These are phyloP conservation scores for fission yeast (Schizosaccharomyces pombe) DNA, from an alignment of 805 yeast genomes.

Conservation along the genomic window DNA sequence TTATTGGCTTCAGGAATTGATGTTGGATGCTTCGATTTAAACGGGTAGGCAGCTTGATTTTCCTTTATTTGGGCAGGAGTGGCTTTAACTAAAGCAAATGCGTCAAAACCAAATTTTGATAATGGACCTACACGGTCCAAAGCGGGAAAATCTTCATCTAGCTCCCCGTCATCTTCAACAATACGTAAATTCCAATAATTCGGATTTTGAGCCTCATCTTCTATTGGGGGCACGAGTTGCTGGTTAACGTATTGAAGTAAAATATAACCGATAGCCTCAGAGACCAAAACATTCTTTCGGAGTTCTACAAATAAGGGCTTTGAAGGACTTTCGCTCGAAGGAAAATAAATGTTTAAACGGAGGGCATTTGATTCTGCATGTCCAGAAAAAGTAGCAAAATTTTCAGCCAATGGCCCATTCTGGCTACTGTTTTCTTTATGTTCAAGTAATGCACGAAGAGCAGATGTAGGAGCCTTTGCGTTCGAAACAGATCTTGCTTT, in stretches of 20 bases:
- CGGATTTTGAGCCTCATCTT: conserved; percentile 23
- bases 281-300: conserved; percentile 22
- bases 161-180: conserved; percentile 82
- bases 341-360: conserved; percentile 16
- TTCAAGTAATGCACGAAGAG: not conserved
- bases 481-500: no score
- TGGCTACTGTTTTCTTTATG: not conserved
- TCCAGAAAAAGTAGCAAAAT: conserved; percentile 17
- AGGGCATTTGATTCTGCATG: conserved; percentile 15
- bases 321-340: conserved; percentile 14
- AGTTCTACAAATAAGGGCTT: conserved; percentile 16
- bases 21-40: conserved; percentile 9
- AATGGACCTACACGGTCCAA: conserved; percentile 45
- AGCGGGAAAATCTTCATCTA: conserved; percentile 75
- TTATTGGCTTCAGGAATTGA: conserved; percentile 3
- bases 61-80: conserved; percentile 12
- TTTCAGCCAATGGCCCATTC: conserved; percentile 5
- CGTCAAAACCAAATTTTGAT: conserved; percentile 55
- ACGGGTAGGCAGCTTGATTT: conserved; percentile 17
- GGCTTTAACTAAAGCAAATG: conserved; percentile 47
- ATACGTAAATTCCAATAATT: conserved; percentile 55
- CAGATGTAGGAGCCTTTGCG: not conserved
- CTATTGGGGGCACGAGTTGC: conserved; percentile 12
- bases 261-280: conserved; percentile 32
- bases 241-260: conserved; percentile 17